A percentile compares a stretch with the other conserved stretches of the same genome.
phyloP scores from a whole-genome alignment of 495 filamentous ascomycete genomes.

The Podospora tetraspora region DNA sequence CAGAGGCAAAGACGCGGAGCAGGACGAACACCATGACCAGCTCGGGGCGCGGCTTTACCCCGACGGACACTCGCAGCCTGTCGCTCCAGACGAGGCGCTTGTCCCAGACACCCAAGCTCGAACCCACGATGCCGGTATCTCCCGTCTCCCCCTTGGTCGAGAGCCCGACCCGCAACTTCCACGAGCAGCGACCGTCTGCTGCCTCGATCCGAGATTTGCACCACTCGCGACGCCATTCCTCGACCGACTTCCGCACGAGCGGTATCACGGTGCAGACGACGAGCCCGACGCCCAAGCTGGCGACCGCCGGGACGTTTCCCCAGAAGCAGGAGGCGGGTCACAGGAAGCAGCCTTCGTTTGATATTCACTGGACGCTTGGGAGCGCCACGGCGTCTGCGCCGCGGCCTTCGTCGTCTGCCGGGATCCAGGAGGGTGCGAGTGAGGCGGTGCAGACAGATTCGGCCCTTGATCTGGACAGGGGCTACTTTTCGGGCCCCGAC shows the following conservation, averaged over 20 bases:
- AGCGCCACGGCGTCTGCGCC: constrained; percentile 35
- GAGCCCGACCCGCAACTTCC: constrained; percentile 47
- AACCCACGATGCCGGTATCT: constrained; percentile 33
- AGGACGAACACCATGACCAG: constrained; percentile 65
- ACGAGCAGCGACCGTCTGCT: constrained; percentile 60
- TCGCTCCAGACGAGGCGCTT: constrained; percentile 39
- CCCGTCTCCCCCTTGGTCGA: constrained; percentile 49
- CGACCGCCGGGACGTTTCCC: constrained; percentile 31
- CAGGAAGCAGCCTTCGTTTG: constrained; percentile 82
- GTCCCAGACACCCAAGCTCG: constrained; percentile 42
- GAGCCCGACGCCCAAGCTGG: constrained; percentile 33
- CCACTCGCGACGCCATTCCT: constrained; percentile 84
- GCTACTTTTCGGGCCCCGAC: constrained; percentile 91
- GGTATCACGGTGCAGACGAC: constrained; percentile 25
- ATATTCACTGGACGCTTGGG: constrained; percentile 82
- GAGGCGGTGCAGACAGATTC: constrained; percentile 35
- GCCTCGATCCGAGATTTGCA: constrained; percentile 79
- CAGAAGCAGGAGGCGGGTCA: constrained; percentile 43
- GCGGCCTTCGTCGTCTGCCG: constrained; percentile 40
- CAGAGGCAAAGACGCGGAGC: constrained; percentile 43
- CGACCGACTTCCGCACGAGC: constrained; percentile 61
- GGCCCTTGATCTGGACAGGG: constrained; percentile 68
- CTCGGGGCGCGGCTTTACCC: constrained; percentile 60
- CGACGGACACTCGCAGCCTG: constrained; percentile 33
- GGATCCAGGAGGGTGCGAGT: constrained; percentile 35